Percentiles rank a stretch among this genome's conserved stretches.
phyloP scores from a whole-genome alignment of 306 rosid species.

The Rosa persica region DNA sequence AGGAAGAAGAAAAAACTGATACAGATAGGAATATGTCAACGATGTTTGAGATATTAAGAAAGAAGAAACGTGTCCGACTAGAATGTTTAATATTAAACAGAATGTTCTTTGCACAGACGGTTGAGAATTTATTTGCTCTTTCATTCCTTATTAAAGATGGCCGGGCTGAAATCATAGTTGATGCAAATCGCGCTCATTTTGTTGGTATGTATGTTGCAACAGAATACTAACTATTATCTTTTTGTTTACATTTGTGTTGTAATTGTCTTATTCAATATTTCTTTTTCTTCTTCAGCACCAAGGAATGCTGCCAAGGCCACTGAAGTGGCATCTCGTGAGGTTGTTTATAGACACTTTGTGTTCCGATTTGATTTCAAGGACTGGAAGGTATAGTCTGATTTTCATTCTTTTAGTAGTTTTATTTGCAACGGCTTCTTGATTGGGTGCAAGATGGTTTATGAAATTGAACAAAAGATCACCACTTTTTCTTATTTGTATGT shows the following conservation, averaged over 20 bases:
- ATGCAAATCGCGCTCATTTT: conserved; percentile 50
- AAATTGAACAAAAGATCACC: not conserved
- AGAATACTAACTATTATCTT: not conserved
- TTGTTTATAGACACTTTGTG: conserved; percentile 63
- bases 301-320: conserved; percentile 68
- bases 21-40: conserved; percentile 72
- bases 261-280: not conserved
- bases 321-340: conserved; percentile 46
- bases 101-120: conserved; percentile 71
- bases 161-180: conserved; percentile 59
- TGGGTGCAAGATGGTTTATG: not conserved
- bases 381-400: conserved; percentile 67
- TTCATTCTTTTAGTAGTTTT: not conserved
- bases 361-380: conserved; percentile 79
- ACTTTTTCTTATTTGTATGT: not conserved
- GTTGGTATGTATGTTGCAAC: conserved; percentile 56
- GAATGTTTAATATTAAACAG: conserved; percentile 65
- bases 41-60: conserved; percentile 61
- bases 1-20: conserved; percentile 51
- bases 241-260: not conserved
- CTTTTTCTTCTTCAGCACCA: conserved; percentile 51
- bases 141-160: conserved; percentile 90
- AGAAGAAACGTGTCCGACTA: conserved; percentile 41
- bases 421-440: not conserved
- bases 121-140: conserved; percentile 77